Base-by-base conservation (phyloP, 108 stramenopile genomes). In the Skeletonema costatum region DNA sequence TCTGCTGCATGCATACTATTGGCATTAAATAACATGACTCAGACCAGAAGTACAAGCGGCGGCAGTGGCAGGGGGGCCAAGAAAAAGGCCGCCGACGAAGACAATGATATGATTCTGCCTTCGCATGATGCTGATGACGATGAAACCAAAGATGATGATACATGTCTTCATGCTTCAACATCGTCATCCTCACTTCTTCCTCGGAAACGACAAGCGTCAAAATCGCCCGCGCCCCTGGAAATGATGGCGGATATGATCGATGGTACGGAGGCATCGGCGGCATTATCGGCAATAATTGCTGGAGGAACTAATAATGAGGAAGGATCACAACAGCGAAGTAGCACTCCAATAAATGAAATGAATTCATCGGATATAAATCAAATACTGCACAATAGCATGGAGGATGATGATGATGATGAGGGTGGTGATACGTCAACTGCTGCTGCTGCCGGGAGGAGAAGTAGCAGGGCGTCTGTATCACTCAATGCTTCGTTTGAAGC, bases 141-240 rank as follows among this genome's bases (percentile, higher is more conserved):
- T 33, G 32, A 31, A 10, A 39, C 12, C 17, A 31, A 32, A 32
- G 32, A 25, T 5, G 46, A 48, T 7, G 21, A 48, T 48, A 19
- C 32, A 68, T 32, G 8, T 53, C 12, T 17, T 1, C 11, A 39
- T 9, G 2, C 68, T 16, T 33, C n/a, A 19, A 51, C 68, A 9
- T 51, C 68, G 32, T 48, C 68, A 36, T 31, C 68, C 0, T 66
- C 66, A 3, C 48, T 68, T 31, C 48, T 68, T 32, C 68, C 68
- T 11, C 30, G 51, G 19, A 68, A 68, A 53, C 68, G 68, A 13
- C 68, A 68, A 17, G 68, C 68, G 51, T 21, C 48, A 8, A 68
- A 68, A 68, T 68, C 68, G 7, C 68, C 68, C 44, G 68, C 51
- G 14, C 68, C 68, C 2, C 67, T 10, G 48, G 68, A 51, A 31